Evolutionary conservation across 768 basidiomycete genomes (phyloP), one percentile per base, ranked within the genome.

Genomic region (Rickenella mellea): DNA sequence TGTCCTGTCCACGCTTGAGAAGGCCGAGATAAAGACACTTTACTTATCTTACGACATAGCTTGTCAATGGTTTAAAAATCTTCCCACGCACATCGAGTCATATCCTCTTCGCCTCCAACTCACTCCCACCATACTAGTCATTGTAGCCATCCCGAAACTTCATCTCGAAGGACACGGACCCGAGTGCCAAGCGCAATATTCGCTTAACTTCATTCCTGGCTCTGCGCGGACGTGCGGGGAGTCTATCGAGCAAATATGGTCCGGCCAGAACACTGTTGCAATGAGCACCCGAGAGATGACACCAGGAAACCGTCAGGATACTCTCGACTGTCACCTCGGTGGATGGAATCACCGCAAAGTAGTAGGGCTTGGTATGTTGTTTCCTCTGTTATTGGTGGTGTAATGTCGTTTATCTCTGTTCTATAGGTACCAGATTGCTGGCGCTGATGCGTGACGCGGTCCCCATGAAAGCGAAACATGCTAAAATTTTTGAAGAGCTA

Each of bases 211-310:
- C 22, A 24, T 12, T n/a, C 30, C 36, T 51, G 19, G 43, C 42
- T 24, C 14, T 44, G 62, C 60, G 5, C 19, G 47, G 6, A 55
- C 47, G n/a, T 48, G 54, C 32, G 55, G 55, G 1, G 55, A 57
- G 31, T 50, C 40, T 1, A 45, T 51, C 1, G 55, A 57, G 27
- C 14, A 52, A 1, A 42, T 46, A 11, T 55, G 53, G 54, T 33
- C 48, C 1, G 40, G 40, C 37, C 28, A 43, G 5, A 55, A 55
- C 20, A 43, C 42, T 37, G 40, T 41, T 6, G 49, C 45, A 10
- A 30, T 37, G 7, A 49, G 47, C 12, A 43, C 46, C 0, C 42
- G 46, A n/a, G 50, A 54, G n/a, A 54, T 54, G 53, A 43, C 31
- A n/a, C 44, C 44, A 5, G 47, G 50, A 1, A 33, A 38, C 4